Evolutionary conservation across 2,329 filamentous ascomycete species (phyloP).

Genomic region (Xylariaceae sp.): DNA sequence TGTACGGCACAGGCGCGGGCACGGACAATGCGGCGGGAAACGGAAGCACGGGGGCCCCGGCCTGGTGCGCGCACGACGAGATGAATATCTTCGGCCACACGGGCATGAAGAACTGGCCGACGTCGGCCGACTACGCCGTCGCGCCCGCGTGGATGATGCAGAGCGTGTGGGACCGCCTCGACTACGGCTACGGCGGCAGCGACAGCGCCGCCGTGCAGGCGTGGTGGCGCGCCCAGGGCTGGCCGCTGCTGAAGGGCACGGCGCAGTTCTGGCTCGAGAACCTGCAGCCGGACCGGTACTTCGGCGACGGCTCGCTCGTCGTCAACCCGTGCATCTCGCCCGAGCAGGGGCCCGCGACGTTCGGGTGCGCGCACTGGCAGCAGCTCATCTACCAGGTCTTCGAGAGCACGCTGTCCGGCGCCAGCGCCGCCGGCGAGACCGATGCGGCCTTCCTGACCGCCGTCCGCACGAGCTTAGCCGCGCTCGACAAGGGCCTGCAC

Average conservation of each 20-base stretch:
- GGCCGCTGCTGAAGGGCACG: constrained; percentile 45
- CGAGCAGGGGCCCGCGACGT: constrained; percentile 47
- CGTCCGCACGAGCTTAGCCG: constrained; percentile 32
- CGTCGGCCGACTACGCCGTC: constrained; percentile 32
- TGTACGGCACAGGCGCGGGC: constrained; percentile 47
- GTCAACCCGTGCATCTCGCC: constrained; percentile 53
- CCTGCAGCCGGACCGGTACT: constrained; percentile 41
- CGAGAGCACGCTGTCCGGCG: constrained; percentile 26
- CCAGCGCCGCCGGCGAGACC: constrained; percentile 12
- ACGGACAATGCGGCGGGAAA: too few relatives aligned
- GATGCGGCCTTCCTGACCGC: constrained; percentile 24
- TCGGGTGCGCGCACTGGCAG: constrained; percentile 46
- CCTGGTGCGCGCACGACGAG: constrained; percentile 51
- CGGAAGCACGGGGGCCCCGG: too few relatives aligned
- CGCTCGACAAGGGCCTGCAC: constrained; percentile 25
- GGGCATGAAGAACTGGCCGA: constrained; percentile 25
- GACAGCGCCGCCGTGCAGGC: constrained; percentile 34
- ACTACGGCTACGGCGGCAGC: constrained; percentile 51
- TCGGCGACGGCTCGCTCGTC: constrained; percentile 43
- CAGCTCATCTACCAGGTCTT: constrained; percentile 40
- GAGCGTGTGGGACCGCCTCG: constrained; percentile 50
- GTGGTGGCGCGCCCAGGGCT: constrained; percentile 41
- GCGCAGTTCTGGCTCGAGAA: constrained; percentile 50
- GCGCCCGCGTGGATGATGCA: constrained; percentile 53
- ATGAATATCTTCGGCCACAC: constrained; percentile 54